Conservation (phyloP, 1,284 basidiomycete genomes). For the Pseudozyma sp. region DNA sequence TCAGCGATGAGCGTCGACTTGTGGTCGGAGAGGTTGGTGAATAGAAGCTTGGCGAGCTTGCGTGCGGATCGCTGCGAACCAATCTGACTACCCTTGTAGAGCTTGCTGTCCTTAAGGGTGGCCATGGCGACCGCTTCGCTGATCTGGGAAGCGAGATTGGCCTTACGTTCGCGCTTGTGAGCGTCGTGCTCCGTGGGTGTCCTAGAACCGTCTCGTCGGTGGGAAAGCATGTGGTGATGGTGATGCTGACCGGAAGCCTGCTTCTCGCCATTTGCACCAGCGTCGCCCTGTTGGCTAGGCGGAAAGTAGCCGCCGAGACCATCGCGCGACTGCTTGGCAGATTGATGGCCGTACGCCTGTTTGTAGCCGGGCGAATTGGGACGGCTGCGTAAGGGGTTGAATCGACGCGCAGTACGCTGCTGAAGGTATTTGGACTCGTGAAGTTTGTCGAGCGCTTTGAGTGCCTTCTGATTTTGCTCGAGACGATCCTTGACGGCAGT, state of each 20-base stretch:
- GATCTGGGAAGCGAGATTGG: constrained; percentile 58
- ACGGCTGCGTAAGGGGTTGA: constrained; percentile 49
- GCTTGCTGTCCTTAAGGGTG: constrained; percentile 65
- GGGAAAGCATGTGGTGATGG: constrained; percentile 20
- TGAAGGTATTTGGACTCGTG: constrained; percentile 62
- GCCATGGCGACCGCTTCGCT: constrained; percentile 63
- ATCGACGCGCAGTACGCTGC: constrained; percentile 36
- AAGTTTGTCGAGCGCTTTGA: constrained; percentile 63
- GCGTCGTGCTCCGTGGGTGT: constrained; percentile 33
- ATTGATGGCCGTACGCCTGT: constrained; percentile 32
- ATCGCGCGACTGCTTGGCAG: constrained; percentile 50
- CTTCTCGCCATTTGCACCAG: constrained; percentile 13
- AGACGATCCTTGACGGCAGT: constrained; percentile 64
- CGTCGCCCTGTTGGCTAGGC: constrained; percentile 26
- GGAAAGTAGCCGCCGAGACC: constrained; percentile 57
- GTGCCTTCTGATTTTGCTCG: constrained; percentile 59
- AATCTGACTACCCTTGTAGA: constrained; percentile 55
- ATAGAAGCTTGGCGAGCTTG: constrained; percentile 79
- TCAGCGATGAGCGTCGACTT: constrained; percentile 72
- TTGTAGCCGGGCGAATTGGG: constrained; percentile 56
- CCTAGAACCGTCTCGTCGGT: constrained; percentile 19
- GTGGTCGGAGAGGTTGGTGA: constrained; percentile 72
- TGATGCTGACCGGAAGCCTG: constrained; percentile 2
- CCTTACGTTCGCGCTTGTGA: constrained; percentile 37
- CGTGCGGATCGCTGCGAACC: constrained; percentile 77